phyloP scores from a whole-genome alignment of 768 basidiomycete genomes.

The Xerocomus potaroensis region DNA sequence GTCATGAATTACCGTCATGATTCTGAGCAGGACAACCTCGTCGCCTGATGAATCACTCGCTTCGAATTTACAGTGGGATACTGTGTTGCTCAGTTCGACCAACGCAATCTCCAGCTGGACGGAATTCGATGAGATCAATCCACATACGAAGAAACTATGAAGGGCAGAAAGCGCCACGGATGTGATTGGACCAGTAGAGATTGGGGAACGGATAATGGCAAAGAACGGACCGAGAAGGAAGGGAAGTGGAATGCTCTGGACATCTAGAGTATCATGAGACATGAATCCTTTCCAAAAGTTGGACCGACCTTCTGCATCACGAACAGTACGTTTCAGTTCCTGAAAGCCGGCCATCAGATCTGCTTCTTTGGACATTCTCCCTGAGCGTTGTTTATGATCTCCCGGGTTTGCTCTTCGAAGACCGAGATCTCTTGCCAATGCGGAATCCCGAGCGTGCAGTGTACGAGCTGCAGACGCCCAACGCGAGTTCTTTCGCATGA shows the following conservation, averaged over 20 bases:
- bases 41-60: slow-evolving; percentile 97
- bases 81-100: slow-evolving; percentile 78
- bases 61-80: slow-evolving; percentile 97
- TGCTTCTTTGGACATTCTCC: slow-evolving; percentile 61
- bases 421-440: slow-evolving; percentile 70
- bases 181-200: slow-evolving; percentile 96
- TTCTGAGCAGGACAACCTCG: slow-evolving; percentile 90
- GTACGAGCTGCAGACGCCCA: slow-evolving; percentile 80
- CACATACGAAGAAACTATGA: slow-evolving; percentile 82
- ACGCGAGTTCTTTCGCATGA: slow-evolving; percentile 97
- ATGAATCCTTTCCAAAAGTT: slow-evolving; percentile 5
- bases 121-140: slow-evolving; percentile 59
- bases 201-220: slow-evolving; percentile 85
- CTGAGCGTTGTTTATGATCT: slow-evolving; percentile 38
- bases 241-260: slow-evolving; percentile 52
- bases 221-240: slow-evolving; percentile 84
- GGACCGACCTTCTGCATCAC: slow-evolving; percentile 59
- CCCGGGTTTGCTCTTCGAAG: slow-evolving; percentile 58
- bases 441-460: slow-evolving; percentile 57
- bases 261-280: slow-evolving; percentile 44
- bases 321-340: slow-evolving; percentile 71
- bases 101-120: slow-evolving; percentile 61
- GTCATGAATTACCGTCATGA: slow-evolving; percentile 85
- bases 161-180: slow-evolving; percentile 88
- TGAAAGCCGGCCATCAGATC: slow-evolving; percentile 90